Base-by-base conservation (phyloP, 805 yeast species). In the Clavispora fructus region DNA sequence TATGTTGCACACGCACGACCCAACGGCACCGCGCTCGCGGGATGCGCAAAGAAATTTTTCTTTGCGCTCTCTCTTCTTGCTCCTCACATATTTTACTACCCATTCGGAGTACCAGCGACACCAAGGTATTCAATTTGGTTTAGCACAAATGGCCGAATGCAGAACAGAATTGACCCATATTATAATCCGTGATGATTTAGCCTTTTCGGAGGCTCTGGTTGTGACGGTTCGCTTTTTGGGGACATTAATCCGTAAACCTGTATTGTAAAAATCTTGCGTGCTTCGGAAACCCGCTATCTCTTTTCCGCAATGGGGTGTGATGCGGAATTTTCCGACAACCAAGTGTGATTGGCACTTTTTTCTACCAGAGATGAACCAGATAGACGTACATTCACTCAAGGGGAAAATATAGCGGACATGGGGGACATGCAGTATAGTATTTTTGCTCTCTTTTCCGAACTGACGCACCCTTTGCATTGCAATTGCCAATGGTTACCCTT, bases 121-220 rank as follows among this genome's bases (percentile, higher is more conserved):
- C 74, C 69, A 60, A 68, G 44, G 40, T 58, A 49, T 61, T 55
- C 71, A 54, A 55, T 71, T 69, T 66, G 66, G 73, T 65, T 57
- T 54, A 69, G 77, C 77, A 71, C 44, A 70, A 71, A 71, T 71
- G 77, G 77, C 77, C 67, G 68, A 71, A 71, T 65, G 75, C 64
- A 71, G 74, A 71, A 46, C 46, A 57, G 49, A 35, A 45, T 37
- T 28, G 19, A 50, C 55, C 65, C 61, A 58, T 63, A 57, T 54
- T 61, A 65, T 62, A 69, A 70, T 70, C 72, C 66, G 64, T 54
- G 26, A 45, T 46, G 43, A 49, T 43, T 16, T 44, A 33, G 25
- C 37, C 37, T 33, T 33, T 14, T 33, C 37, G 37, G 9, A 17
- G 37, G 26, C 13, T 19, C 46, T 54, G 50, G 56, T 51, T 50